Evolutionary conservation across 139 green algal species (phyloP).

Genomic region (Coelastrella sp.): DNA sequence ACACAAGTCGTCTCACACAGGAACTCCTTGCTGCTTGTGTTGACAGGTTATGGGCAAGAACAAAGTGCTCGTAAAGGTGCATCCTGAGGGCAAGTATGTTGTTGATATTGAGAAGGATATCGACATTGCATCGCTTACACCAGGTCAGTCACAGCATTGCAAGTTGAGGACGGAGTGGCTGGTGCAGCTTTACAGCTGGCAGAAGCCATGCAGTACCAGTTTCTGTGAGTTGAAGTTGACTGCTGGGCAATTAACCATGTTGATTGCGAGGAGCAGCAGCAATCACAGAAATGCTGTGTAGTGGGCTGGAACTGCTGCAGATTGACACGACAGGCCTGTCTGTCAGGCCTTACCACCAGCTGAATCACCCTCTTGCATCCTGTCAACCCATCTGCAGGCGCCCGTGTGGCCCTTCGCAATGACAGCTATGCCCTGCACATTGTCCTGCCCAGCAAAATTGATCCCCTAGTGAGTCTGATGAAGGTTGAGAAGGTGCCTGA

Average conservation of each 20-base stretch:
- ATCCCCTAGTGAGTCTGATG: slow-evolving; percentile 89
- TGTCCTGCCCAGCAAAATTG: slow-evolving; percentile 94
- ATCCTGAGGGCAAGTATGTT: slow-evolving; percentile 99
- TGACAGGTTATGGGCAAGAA: slow-evolving; percentile 98
- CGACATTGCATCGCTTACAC: slow-evolving; percentile 82
- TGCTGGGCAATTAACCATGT: not conserved
- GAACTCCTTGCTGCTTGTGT: not conserved
- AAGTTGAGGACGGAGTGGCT: not conserved
- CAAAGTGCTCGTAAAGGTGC: slow-evolving; percentile 99
- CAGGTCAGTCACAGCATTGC: slow-evolving; percentile 45
- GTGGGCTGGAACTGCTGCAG: too few species aligned
- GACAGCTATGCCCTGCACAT: slow-evolving; percentile 98
- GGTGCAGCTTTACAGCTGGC: not conserved
- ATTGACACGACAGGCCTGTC: too few species aligned
- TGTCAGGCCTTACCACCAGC: too few species aligned
- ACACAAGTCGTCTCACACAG: too few species aligned
- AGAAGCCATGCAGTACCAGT: not conserved
- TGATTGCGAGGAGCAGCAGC: not conserved
- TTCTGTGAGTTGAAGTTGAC: not conserved
- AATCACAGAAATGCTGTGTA: too few species aligned
- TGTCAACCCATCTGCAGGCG: slow-evolving; percentile 55
- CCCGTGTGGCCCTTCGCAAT: slow-evolving; percentile 95
- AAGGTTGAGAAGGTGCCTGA: slow-evolving; percentile 99
- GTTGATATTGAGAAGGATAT: slow-evolving; percentile 98
- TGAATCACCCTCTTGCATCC: not conserved